Evolutionary conservation across 495 filamentous ascomycete genomes (phyloP), one percentile per base, ranked within the genome.

Genomic region (Trichoderma asperelloides): DNA sequence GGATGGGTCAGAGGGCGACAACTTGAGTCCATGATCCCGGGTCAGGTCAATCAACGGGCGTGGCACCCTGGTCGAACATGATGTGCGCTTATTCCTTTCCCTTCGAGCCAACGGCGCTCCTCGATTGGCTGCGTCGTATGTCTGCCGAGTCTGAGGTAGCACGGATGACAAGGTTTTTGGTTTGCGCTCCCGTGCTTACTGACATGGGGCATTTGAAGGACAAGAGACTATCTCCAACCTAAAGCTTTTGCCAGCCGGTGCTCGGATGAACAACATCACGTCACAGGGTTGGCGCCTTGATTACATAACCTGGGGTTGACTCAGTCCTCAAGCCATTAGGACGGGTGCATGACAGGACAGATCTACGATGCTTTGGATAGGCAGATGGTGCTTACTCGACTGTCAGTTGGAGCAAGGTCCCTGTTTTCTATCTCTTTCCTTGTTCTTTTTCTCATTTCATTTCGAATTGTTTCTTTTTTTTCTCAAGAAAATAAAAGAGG

Each of bases 41-140:
- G 55, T 30, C 55, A 27, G 27, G 23, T 51, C 55, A 27, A 60
- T 28, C 9, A 30, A n/a, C 55, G 55, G 55, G 55, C 55, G 55
- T 60, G 55, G 55, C 55, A 60, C 55, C 55, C 55, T 60, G 6
- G 55, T 60, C 55, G 15, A n/a, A 60, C 27, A 13, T 30, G 55
- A 60, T 60, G 55, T 60, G 55, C 55, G 55, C 55, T 60, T 60
- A 60, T 60, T 60, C 55, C 55, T 60, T 60, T 25, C 55, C 23
- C 8, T 60, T 60, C 27, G 33, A 27, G 13, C 55, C 55, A 60
- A 15, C 55, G 15, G 27, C 8, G 25, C 23, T 27, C 55, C 55
- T 60, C 55, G 23, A 60, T 60, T 60, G 55, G 55, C 55, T 60
- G 55, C 55, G n/a, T 60, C 55, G 55, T 60, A 60, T 60, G 55